A percentile compares a stretch with the other conserved stretches of the same genome.
Evolutionary conservation across 805 yeast genomes (phyloP).

Genomic region (Blastobotrys americana): DNA sequence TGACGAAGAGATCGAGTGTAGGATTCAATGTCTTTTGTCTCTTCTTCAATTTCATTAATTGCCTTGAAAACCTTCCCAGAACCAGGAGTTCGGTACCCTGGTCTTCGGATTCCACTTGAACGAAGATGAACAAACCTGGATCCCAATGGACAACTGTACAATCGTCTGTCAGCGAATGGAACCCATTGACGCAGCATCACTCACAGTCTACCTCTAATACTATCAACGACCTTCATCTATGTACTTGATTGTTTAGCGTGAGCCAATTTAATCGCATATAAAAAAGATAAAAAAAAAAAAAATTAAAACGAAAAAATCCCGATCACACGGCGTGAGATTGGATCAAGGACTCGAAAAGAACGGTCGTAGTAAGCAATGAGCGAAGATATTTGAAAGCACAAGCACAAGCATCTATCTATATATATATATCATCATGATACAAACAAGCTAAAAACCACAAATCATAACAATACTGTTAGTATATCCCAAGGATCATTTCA

Average conservation of each 20-base stretch:
- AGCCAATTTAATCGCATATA: neutral
- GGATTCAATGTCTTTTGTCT: slow-evolving; percentile 15
- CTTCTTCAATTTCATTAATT: slow-evolving; percentile 8
- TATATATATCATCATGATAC: no score
- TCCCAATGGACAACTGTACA: neutral
- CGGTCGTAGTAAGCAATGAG: no score
- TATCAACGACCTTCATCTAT: no score
- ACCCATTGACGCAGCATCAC: neutral
- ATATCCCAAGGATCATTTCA: no score
- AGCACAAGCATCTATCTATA: no score
- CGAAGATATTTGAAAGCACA: no score
- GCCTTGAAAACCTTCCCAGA: neutral
- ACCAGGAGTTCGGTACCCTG: neutral
- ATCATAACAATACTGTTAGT: no score
- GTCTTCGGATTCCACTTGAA: neutral
- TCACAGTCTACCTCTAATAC: no score
- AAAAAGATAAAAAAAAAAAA: neutral
- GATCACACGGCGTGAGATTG: no score
- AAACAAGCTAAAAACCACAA: no score
- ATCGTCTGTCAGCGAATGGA: neutral
- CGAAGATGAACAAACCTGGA: neutral
- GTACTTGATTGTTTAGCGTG: no score
- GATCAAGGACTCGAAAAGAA: no score
- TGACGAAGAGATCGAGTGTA: slow-evolving; percentile 12
- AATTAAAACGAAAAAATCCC: neutral